Evolutionary conservation across 306 rosid genomes (phyloP), one percentile per base, ranked within the genome.

Genomic region (Delonix regia): DNA sequence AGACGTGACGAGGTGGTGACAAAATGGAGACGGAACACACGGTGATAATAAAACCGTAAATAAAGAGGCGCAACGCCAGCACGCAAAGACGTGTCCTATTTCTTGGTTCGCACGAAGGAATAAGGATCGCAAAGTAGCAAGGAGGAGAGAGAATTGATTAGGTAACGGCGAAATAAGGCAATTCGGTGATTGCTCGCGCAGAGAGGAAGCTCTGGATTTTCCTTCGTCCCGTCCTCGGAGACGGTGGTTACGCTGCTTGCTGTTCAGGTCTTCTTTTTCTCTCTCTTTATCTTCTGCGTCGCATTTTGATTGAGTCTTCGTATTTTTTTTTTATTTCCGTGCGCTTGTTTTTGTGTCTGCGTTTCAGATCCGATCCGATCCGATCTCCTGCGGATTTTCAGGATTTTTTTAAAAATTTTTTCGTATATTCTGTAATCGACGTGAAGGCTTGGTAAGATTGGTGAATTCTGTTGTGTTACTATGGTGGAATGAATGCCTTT

Each of bases 181-280:
- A 73, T 73, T 39, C 16, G 75, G 55, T n/a, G n/a, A n/a, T 66
- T 62, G 74, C 70, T 71, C 75, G 21, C 47, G 14, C 10, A 30
- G 59, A 18, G 22, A 61, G 72, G 87, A 62, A 82, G 87, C 86
- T 90, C 96, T 90, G 96, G 93, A 88, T 87, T 89, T 86, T 74
- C 63, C 77, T 81, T 64, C 76, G 48, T 82, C 86, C 91, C 88
- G 90, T 88, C 92, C 90, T 68, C 64, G 78, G 87, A 80, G 93
- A 85, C 91, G 96, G 91, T 85, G 86, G 86, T 84, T 85, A 80
- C 82, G 85, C 93, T 85, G 85, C 82, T 88, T 88, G 75, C 84
- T 79, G 76, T 83, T 83, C 81, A 82, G 91, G 92, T 90, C 53
- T n/a, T 49, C 12, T 41, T 53, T 73, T 34, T 10, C 22, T 49